Conservation (phyloP, 148 eudicot species). For the Heliamphora exappendiculata region DNA sequence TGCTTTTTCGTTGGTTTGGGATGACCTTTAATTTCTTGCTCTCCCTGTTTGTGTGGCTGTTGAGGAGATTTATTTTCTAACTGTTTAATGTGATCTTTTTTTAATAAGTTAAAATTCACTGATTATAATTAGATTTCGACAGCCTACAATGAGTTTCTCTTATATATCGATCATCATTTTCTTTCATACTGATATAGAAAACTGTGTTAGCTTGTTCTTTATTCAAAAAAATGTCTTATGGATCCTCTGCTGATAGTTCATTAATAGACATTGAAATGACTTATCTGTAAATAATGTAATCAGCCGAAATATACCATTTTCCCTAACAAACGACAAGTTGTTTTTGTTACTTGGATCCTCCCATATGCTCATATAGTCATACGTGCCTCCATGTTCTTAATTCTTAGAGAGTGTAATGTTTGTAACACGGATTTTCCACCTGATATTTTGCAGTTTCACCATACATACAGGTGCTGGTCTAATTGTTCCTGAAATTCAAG, state of each 20-base stretch:
- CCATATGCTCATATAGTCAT: too few relatives aligned
- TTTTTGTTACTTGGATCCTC: background rate
- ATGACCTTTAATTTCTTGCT: background rate
- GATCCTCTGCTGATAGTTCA: background rate
- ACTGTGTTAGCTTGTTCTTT: too few relatives aligned
- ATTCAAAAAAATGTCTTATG: background rate
- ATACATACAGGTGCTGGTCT: slow-evolving; percentile 97
- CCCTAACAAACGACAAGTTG: background rate
- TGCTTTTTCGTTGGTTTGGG: background rate
- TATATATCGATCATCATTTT: background rate
- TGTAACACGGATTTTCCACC: background rate
- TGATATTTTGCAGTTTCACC: slow-evolving; percentile 57
- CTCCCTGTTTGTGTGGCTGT: background rate
- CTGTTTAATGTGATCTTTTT: background rate
- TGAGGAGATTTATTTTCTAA: background rate
- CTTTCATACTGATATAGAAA: background rate
- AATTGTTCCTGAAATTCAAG: slow-evolving; percentile 92
- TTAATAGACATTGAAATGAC: too few relatives aligned
- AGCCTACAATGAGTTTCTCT: background rate
- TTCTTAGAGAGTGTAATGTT: background rate
- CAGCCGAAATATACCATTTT: background rate
- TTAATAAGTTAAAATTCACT: background rate
- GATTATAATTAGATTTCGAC: background rate
- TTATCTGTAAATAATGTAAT: background rate
- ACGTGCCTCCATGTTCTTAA: background rate